phyloP scores from a whole-genome alignment of 148 eudicot genomes.

The Hydrangea macrophylla region DNA sequence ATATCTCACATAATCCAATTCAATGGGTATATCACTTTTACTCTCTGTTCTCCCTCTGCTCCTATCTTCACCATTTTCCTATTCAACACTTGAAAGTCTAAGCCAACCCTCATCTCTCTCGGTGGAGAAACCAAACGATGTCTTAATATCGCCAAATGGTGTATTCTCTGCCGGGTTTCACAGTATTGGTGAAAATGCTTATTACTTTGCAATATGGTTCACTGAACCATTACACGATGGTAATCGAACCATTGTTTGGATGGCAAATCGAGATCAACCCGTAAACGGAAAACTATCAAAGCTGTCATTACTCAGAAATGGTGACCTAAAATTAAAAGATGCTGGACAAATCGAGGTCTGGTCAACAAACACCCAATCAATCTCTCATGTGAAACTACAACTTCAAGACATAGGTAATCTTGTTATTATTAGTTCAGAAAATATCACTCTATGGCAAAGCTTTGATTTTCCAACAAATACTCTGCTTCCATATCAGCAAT shows the following conservation, averaged over 20 bases:
- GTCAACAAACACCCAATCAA: conserved; percentile 19
- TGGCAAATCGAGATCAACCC: conserved; percentile 50
- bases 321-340: conserved; percentile 34
- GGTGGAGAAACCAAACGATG: conserved; percentile 18
- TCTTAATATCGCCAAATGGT: conserved; percentile 26
- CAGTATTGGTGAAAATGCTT: conserved; percentile 31
- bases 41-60: neutral
- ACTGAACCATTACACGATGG: neutral
- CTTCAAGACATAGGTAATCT: conserved; percentile 40
- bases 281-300: conserved; percentile 37
- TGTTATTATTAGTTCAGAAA: conserved; percentile 12
- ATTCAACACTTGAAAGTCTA: neutral
- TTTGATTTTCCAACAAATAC: conserved; percentile 49
- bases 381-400: conserved; percentile 3
- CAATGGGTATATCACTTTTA: neutral
- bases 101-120: conserved; percentile 26
- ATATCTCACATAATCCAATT: neutral
- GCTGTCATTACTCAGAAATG: conserved; percentile 24
- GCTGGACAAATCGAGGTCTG: conserved; percentile 23
- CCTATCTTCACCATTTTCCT: neutral
- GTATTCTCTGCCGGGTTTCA: conserved; percentile 38
- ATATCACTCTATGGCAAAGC: conserved; percentile 41
- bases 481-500: conserved; percentile 34
- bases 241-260: conserved; percentile 34
- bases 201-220: conserved; percentile 34